These are phyloP conservation scores for Puya raimondii DNA, from an alignment of 176 grass and related monocot species.

Conservation along the genomic window DNA sequence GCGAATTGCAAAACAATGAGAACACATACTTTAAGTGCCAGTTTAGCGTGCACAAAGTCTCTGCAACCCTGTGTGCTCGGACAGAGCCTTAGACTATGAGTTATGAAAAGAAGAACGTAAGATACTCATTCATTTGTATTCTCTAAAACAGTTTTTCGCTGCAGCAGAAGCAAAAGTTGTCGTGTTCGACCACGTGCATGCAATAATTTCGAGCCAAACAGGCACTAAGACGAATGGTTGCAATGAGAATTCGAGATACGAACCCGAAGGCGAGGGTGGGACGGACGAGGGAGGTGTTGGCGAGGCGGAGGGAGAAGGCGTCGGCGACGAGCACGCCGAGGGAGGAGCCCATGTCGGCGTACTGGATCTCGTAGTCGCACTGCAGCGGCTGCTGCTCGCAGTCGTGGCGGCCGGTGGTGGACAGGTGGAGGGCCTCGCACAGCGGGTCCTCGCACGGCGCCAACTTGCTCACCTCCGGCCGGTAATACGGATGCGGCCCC, in stretches of 20 bases:
- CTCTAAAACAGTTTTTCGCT: too few species aligned
- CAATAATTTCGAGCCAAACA: too few species aligned
- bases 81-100: too few species aligned
- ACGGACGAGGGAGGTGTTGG: constrained; percentile 45
- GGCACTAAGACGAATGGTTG: too few species aligned
- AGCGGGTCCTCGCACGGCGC: constrained; percentile 50
- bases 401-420: constrained; percentile 12
- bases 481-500: constrained; percentile 62
- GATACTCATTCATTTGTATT: too few species aligned
- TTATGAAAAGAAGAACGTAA: too few species aligned
- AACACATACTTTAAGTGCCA: background rate
- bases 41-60: background rate
- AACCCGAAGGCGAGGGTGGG: constrained; percentile 79
- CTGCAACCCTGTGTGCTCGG: background rate
- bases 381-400: constrained; percentile 36
- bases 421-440: constrained; percentile 38
- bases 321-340: constrained; percentile 65
- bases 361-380: constrained; percentile 82
- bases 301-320: constrained; percentile 43
- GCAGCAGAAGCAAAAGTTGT: too few species aligned
- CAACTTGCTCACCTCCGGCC: constrained; percentile 39
- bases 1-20: constrained; percentile 12
- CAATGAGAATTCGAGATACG: background rate
- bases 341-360: constrained; percentile 73
- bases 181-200: too few species aligned